Evolutionary conservation across 257 asterid species (phyloP).

Genomic region (Solanum chmielewskii): DNA sequence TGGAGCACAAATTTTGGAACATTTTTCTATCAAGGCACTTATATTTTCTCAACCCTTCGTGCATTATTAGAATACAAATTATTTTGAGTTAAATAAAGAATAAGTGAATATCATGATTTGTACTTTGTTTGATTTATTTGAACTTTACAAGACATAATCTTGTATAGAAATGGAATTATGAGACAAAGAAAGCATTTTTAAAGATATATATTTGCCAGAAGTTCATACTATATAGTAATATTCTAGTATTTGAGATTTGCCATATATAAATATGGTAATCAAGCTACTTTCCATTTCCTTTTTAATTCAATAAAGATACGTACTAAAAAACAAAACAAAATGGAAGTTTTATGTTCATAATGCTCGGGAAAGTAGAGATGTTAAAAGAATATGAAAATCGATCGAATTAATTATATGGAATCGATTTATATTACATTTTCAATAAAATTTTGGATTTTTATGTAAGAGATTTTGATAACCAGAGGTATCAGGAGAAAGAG

Average conservation of each 20-base stretch:
- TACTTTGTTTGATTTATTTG: neutral
- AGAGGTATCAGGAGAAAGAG: too few species aligned
- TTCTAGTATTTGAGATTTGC: neutral
- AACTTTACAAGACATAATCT: neutral
- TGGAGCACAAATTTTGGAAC: neutral
- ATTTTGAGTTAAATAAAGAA: neutral
- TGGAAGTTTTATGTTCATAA: neutral
- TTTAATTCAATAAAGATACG: neutral
- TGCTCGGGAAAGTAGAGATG: fast-evolving
- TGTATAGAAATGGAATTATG: neutral
- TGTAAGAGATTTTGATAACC: too few species aligned
- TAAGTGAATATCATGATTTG: neutral
- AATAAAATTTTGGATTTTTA: too few species aligned
- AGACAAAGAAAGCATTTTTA: neutral
- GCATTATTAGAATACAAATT: neutral
- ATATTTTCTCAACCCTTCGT: neutral
- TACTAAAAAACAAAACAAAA: neutral
- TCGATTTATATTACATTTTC: too few species aligned
- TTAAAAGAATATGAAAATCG: too few species aligned
- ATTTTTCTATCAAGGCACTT: neutral
- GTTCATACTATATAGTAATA: neutral
- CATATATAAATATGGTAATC: neutral
- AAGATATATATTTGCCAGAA: neutral
- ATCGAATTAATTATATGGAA: too few species aligned
- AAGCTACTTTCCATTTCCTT: neutral